Evolutionary conservation across 139 green algal genomes (phyloP).

Genomic region (Chlorella sp.): DNA sequence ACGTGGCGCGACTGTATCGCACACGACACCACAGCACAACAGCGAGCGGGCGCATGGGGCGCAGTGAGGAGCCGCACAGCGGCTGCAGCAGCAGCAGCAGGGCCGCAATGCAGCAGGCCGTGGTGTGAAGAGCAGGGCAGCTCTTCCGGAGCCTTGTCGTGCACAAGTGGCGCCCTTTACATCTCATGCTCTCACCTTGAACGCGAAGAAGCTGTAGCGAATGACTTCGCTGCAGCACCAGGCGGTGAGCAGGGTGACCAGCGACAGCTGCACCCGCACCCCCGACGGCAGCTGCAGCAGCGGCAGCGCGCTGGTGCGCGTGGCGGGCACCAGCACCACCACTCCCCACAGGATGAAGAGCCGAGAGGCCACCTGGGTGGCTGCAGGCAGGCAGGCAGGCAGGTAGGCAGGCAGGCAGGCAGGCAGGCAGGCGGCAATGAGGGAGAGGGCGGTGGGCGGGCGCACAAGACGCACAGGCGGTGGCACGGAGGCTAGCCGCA

Average conservation of each 20-base stretch:
- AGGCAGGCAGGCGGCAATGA: neutral
- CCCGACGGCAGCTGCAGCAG: slow-evolving; percentile 29
- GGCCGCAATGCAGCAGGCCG: too few relatives aligned
- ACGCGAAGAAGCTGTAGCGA: slow-evolving; percentile 91
- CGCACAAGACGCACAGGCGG: too few relatives aligned
- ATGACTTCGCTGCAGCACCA: slow-evolving; percentile 93
- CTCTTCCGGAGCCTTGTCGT: neutral
- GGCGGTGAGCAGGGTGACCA: slow-evolving; percentile 81
- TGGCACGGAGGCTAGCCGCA: neutral
- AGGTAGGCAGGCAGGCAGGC: neutral
- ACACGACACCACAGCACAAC: too few relatives aligned
- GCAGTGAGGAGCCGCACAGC: too few relatives aligned
- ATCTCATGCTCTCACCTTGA: slow-evolving; percentile 68
- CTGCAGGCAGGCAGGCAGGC: slow-evolving; percentile 46
- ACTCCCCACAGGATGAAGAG: slow-evolving; percentile 91
- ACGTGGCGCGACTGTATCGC: too few relatives aligned
- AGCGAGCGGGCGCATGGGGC: too few relatives aligned
- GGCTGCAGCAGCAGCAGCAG: too few relatives aligned
- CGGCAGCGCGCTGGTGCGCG: slow-evolving; percentile 35
- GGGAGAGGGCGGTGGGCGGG: neutral
- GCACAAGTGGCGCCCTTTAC: neutral
- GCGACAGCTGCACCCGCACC: slow-evolving; percentile 60
- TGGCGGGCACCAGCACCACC: slow-evolving; percentile 60
- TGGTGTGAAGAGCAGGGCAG: neutral
- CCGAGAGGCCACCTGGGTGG: slow-evolving; percentile 86